phyloP scores from a whole-genome alignment of 495 filamentous ascomycete genomes.

The Podospora australis region DNA sequence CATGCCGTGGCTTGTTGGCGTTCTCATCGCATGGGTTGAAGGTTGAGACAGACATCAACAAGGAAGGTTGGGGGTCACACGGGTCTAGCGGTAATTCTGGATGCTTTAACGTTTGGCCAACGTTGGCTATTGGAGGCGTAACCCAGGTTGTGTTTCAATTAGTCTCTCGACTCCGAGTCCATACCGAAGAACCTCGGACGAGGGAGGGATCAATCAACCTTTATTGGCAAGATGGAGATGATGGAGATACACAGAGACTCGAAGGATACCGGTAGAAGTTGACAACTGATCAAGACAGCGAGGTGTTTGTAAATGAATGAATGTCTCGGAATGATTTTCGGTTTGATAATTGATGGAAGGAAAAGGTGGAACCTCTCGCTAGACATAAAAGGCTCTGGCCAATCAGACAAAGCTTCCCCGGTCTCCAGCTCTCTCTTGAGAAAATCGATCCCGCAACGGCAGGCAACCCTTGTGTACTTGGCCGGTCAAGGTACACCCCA shows the following conservation, averaged over 20 bases:
- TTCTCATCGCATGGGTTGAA: neutral
- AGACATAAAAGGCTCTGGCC: neutral
- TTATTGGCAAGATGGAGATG: too few relatives aligned
- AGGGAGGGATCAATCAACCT: too few relatives aligned
- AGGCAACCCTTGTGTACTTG: slow-evolving; percentile 7
- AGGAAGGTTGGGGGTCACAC: slow-evolving; percentile 8
- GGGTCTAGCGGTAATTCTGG: neutral
- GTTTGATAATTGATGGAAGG: slow-evolving; percentile 1
- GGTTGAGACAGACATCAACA: neutral
- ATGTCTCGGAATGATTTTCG: slow-evolving; percentile 5
- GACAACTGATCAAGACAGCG: neutral
- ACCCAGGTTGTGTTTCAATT: too few relatives aligned
- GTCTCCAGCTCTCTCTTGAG: slow-evolving; percentile 10
- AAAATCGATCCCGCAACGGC: neutral
- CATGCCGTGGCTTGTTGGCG: neutral
- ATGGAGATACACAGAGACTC: neutral
- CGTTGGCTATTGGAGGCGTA: too few relatives aligned
- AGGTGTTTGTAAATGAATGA: neutral
- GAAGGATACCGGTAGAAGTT: neutral
- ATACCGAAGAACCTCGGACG: too few relatives aligned
- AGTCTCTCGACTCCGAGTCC: too few relatives aligned
- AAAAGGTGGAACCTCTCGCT: neutral
- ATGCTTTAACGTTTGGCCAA: too few relatives aligned
- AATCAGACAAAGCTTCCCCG: slow-evolving; percentile 7
- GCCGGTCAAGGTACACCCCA: slow-evolving; percentile 10